These are phyloP conservation scores for Obelidium mucronatum DNA, from an alignment of 192 early-diverging fungal genomes.

Conservation along the genomic window DNA sequence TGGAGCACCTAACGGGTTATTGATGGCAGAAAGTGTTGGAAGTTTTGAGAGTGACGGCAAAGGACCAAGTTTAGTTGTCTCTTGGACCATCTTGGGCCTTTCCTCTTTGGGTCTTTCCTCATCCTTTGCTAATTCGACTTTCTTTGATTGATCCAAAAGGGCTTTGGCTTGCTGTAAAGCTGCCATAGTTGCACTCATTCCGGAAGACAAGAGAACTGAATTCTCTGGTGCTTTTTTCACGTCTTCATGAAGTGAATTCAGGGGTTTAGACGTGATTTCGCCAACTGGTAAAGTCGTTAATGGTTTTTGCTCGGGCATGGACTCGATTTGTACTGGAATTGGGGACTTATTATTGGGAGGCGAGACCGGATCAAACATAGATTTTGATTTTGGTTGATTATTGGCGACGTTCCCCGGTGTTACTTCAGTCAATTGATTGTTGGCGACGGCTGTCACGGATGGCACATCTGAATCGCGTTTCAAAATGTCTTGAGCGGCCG, in stretches of 20 bases:
- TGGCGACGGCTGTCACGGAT: too few relatives aligned
- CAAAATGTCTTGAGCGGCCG: not conserved
- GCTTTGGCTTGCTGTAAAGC: constrained; percentile 6
- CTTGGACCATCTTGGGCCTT: not conserved
- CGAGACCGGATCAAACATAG: not conserved
- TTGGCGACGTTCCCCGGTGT: too few relatives aligned
- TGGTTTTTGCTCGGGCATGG: too few relatives aligned
- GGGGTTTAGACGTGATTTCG: too few relatives aligned
- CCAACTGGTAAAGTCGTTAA: too few relatives aligned
- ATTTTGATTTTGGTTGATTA: too few relatives aligned
- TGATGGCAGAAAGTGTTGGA: not conserved
- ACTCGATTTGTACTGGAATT: too few relatives aligned
- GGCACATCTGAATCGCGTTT: not conserved
- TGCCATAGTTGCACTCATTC: constrained; percentile 1
- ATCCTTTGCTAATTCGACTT: not conserved
- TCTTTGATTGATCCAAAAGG: not conserved
- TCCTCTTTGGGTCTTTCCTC: not conserved
- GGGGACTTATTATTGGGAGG: too few relatives aligned
- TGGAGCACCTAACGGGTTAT: not conserved
- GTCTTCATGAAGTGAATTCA: too few relatives aligned
- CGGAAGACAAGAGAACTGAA: too few relatives aligned
- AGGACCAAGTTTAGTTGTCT: not conserved
- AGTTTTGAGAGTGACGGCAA: constrained; percentile 12
- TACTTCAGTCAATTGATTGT: too few relatives aligned
- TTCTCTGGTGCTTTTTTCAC: too few relatives aligned